phyloP scores from a whole-genome alignment of 2,329 filamentous ascomycete species.

The Clarireedia paspali region DNA sequence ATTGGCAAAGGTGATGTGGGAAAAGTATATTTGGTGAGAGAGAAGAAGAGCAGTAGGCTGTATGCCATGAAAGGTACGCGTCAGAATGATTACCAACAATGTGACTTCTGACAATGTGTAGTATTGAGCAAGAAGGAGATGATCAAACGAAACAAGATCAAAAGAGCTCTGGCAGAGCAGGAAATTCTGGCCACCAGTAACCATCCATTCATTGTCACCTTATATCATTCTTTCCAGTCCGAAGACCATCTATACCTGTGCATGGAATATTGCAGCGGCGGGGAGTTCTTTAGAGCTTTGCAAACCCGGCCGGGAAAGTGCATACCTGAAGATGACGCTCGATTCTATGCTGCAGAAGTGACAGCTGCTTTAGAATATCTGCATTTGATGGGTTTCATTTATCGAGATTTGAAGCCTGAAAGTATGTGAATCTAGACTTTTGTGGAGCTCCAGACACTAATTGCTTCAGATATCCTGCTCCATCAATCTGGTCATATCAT shows the following conservation, averaged over 20 bases:
- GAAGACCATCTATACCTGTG: slow-evolving; percentile 98
- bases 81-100: background rate
- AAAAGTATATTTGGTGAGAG: slow-evolving; percentile 93
- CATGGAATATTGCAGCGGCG: slow-evolving; percentile 99
- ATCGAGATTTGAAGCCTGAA: slow-evolving; percentile 94
- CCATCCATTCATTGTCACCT: slow-evolving; percentile 95
- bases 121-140: slow-evolving; percentile 99
- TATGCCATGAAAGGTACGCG: slow-evolving; percentile 96
- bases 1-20: slow-evolving; percentile 98
- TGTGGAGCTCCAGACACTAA: slow-evolving; percentile 31
- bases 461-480: slow-evolving; percentile 72
- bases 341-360: slow-evolving; percentile 96
- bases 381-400: slow-evolving; percentile 99
- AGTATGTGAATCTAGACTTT: slow-evolving; percentile 51
- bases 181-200: slow-evolving; percentile 98
- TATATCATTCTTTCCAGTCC: slow-evolving; percentile 98
- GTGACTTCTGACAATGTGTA: slow-evolving; percentile 35
- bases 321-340: slow-evolving; percentile 90
- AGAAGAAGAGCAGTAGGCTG: slow-evolving; percentile 92
- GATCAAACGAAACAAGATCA: slow-evolving; percentile 99
- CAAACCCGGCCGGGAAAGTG: slow-evolving; percentile 97
- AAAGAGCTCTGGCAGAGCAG: slow-evolving; percentile 92
- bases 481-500: slow-evolving; percentile 99
- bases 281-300: slow-evolving; percentile 94
- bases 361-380: slow-evolving; percentile 94